Evolutionary conservation across 495 filamentous ascomycete species (phyloP), one percentile per base, ranked within the genome.

Genomic region (Talaromyces thailandensis): DNA sequence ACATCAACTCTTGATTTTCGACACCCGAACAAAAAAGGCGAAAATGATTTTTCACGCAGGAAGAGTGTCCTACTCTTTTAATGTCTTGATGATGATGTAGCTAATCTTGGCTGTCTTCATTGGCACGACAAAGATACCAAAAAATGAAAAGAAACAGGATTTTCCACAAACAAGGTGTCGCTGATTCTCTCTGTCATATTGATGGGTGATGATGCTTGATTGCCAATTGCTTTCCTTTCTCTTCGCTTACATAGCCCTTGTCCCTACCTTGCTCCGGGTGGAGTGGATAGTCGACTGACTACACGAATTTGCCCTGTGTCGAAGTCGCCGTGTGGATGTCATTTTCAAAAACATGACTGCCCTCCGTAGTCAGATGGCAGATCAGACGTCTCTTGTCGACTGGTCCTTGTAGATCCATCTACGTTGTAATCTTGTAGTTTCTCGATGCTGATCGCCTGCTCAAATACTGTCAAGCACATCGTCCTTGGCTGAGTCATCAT

Each of bases 161-260:
- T 78, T 81, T 81, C 77, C 73, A 80, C 79, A 80, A 76, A 78
- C 76, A 81, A 93, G 91, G 91, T 94, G 91, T 96, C 91, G 90
- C 89, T 71, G 88, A 93, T 82, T 91, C 86, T 82, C 76, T 73
- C 71, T 65, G 55, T 69, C 43, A 57, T 16, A 23, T 55, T 16
- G 51, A 57, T 16, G 40, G 79, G 78, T 74, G 88, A 89, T 84
- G 84, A 94, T 68, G 90, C 90, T 96, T 90, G 91, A 96, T 90
- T 85, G 91, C 91, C 91, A 94, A 85, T 61, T 52, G 59, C 45
- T 48, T 61, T 59, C 35, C 57, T 45, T 59, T 31, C 9, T 43
- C 18, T 52, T 50, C 35, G n/a, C 57, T 21, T 60, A 24, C 58
- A n/a, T 55, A 48, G 43, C 43, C 43, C 43, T 23, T 48, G 16